Evolutionary conservation across 192 early-diverging fungal species (phyloP).

Genomic region (Backusella tarrabulga): DNA sequence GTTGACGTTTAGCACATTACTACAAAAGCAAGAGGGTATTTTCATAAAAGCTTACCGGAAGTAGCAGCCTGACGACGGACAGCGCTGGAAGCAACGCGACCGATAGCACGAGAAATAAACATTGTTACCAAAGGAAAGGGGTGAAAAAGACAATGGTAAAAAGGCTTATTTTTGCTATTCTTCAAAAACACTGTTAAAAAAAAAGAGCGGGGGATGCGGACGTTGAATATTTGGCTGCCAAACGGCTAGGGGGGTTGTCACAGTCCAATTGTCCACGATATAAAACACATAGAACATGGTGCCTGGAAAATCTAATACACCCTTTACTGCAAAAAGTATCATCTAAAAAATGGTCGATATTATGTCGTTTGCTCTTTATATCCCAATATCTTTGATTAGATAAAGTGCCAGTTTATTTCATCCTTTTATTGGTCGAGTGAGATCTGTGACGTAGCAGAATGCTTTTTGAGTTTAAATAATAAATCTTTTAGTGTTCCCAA

Average conservation of each 20-base stretch:
- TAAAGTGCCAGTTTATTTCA: neutral
- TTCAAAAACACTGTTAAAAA: neutral
- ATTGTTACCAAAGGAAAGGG: conserved; percentile 26
- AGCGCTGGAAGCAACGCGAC: conserved; percentile 25
- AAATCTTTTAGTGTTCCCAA: neutral
- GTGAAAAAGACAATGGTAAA: conserved; percentile 11
- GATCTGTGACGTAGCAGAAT: neutral
- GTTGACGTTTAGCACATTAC: neutral
- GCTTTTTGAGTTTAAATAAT: neutral
- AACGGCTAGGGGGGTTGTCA: conserved; percentile 10
- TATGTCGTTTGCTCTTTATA: neutral
- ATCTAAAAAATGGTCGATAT: neutral
- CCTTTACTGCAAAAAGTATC: neutral
- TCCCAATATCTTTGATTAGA: neutral
- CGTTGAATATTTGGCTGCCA: conserved; percentile 10
- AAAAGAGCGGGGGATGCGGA: conserved; percentile 9
- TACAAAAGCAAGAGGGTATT: neutral
- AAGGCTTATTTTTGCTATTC: conserved; percentile 23
- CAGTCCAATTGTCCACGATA: neutral
- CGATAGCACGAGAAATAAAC: conserved; percentile 30
- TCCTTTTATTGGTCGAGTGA: neutral
- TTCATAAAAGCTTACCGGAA: conserved; percentile 4
- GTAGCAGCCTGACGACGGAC: conserved; percentile 25
- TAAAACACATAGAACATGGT: neutral
- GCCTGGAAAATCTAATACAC: neutral